phyloP scores from a whole-genome alignment of 1,139 yeast genomes.

The Lodderomyces beijingensis region DNA sequence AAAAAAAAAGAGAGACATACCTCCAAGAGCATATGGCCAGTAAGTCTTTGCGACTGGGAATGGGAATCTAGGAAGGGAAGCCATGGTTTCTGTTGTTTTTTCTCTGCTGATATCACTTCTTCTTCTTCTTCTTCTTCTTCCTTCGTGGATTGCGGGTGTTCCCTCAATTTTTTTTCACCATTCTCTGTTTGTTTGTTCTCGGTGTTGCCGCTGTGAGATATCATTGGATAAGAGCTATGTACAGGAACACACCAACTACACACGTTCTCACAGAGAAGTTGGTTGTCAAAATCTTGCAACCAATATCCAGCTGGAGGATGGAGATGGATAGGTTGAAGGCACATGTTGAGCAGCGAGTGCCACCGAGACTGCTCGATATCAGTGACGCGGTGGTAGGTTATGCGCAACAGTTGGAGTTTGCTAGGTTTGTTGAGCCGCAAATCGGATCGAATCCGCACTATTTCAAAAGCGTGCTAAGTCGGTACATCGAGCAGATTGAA shows the following conservation, averaged over 20 bases:
- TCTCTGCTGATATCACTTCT: constrained; percentile 1
- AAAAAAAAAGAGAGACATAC: constrained; percentile 29
- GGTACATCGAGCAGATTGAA: constrained; percentile 36
- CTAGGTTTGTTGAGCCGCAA: constrained; percentile 15
- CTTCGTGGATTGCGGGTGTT: no score
- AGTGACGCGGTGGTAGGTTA: constrained; percentile 5
- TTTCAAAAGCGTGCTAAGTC: constrained; percentile 40
- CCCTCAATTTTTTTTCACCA: constrained; percentile 3
- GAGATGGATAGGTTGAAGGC: constrained; percentile 10
- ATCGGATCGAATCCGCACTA: constrained; percentile 44
- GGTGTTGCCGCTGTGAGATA: constrained; percentile 3
- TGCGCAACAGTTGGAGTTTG: constrained; percentile 9
- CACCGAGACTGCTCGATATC: constrained; percentile 8
- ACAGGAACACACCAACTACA: constrained; percentile 7
- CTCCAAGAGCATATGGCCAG: constrained; percentile 52
- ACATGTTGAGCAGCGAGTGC: constrained; percentile 12
- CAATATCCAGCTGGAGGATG: no score
- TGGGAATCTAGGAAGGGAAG: constrained; percentile 29
- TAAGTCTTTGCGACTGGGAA: constrained; percentile 44
- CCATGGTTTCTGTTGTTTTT: constrained; percentile 8
- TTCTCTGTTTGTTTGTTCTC: constrained; percentile 5
- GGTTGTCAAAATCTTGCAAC: background rate
- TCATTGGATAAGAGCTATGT: constrained; percentile 12
- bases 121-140: constrained; percentile 4
- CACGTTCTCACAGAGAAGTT: no score